Percentiles rank a stretch among this genome's conserved stretches.
phyloP scores from a whole-genome alignment of 2,329 filamentous ascomycete species.

The Chaetomium globosum region DNA sequence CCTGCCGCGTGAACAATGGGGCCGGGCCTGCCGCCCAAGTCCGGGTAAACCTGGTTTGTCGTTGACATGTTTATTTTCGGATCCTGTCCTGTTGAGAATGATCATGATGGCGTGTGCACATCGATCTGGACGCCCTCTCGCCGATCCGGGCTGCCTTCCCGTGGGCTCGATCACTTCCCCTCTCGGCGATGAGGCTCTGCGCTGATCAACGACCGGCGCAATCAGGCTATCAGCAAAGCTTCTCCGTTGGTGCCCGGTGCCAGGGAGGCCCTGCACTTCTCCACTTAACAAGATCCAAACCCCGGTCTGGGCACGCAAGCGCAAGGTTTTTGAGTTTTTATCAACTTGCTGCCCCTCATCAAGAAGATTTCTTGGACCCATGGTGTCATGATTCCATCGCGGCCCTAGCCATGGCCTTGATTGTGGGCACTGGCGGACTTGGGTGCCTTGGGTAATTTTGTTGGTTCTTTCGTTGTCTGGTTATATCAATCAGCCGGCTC shows the following conservation, averaged over 20 bases:
- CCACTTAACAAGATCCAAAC: constrained; percentile 8
- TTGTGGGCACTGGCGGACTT: neutral
- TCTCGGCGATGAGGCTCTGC: constrained; percentile 27
- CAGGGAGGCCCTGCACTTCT: constrained; percentile 2
- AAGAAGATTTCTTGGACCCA: neutral
- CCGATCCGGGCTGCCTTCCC: constrained; percentile 13
- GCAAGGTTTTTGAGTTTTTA: neutral
- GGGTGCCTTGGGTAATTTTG: neutral
- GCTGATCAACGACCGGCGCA: constrained; percentile 20
- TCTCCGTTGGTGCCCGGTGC: neutral
- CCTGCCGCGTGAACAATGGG: neutral
- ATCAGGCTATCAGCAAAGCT: neutral
- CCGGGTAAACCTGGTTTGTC: neutral
- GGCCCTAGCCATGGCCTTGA: neutral
- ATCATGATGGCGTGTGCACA: neutral
- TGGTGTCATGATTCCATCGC: neutral
- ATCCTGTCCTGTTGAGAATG: neutral
- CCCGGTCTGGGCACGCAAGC: neutral
- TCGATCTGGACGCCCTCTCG: neutral
- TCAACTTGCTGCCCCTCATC: neutral
- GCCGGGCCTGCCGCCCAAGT: neutral
- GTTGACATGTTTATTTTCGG: neutral
- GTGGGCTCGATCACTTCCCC: constrained; percentile 19
- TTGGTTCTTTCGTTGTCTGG: constrained; percentile 4
- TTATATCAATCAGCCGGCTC: constrained; percentile 6